Percentiles rank a stretch among this genome's conserved stretches.
These are phyloP conservation scores for Colletotrichum brevisporum DNA, from an alignment of 2,329 filamentous ascomycete species.

Conservation along the genomic window DNA sequence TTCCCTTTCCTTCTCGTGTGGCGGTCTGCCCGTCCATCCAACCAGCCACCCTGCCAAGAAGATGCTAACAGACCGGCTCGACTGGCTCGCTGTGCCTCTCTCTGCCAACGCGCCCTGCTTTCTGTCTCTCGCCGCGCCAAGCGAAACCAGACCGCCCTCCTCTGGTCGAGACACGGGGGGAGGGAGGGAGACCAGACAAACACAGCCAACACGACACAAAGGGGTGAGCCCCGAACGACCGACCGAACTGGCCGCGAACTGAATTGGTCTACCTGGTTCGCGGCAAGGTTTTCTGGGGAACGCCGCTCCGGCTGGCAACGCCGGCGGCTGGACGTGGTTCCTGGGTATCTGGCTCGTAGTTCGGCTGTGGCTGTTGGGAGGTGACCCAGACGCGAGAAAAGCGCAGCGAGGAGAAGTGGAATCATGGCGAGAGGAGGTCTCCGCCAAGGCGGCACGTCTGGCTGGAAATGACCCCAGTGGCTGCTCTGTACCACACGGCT, in stretches of 20 bases:
- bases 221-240: not conserved
- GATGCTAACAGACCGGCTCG: slow-evolving; percentile 5
- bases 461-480: too few relatives aligned
- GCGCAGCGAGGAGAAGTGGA: not conserved
- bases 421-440: not conserved
- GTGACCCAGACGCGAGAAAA: not conserved
- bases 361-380: not conserved
- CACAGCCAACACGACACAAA: slow-evolving; percentile 16
- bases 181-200: not conserved
- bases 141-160: slow-evolving; percentile 19
- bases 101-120: slow-evolving; percentile 13
- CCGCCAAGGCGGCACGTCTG: too few relatives aligned
- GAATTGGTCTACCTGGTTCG: too few relatives aligned
- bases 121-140: slow-evolving; percentile 23
- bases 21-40: slow-evolving; percentile 24
- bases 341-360: slow-evolving; percentile 26
- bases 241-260: too few relatives aligned
- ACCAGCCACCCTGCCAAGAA: slow-evolving; percentile 21
- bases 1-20: not conserved
- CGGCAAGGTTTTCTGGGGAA: not conserved
- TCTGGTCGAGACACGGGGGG: not conserved
- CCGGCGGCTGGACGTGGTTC: not conserved
- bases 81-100: slow-evolving; percentile 8
- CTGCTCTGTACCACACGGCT: too few relatives aligned
- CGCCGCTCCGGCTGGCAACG: slow-evolving; percentile 4